Percentiles rank a stretch among this genome's conserved stretches.
Conservation (phyloP, 169 alveolate genomes). For the Cryptosporidium baileyi region DNA sequence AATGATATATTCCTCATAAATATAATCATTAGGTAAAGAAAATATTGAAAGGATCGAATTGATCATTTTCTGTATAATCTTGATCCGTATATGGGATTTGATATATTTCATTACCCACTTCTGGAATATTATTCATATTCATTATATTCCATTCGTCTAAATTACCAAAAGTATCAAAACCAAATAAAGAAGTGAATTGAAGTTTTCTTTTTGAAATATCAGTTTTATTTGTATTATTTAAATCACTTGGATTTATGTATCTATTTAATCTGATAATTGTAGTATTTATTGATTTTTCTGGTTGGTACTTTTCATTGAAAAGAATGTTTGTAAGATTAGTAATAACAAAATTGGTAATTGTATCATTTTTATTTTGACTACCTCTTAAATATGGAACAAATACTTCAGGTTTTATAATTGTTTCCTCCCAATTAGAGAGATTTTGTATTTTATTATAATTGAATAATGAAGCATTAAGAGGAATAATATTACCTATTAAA, state of each 20-base stretch:
- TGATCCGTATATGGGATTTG: not conserved
- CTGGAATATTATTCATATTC: not conserved
- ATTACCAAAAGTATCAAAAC: not conserved
- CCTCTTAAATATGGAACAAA: conserved; percentile 32
- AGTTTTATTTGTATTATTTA: not conserved
- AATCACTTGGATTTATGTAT: no score
- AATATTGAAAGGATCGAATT: no score
- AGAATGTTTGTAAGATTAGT: not conserved
- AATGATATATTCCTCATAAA: no score
- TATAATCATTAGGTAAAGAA: no score
- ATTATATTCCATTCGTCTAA: no score
- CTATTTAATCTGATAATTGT: not conserved
- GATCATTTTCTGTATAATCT: no score
- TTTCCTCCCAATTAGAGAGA: not conserved
- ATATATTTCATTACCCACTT: not conserved
- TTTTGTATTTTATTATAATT: not conserved
- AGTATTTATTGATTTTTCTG: conserved; percentile 14
- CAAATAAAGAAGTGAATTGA: conserved; percentile 31
- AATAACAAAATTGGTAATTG: not conserved
- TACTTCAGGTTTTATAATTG: not conserved
- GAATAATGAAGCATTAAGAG: not conserved
- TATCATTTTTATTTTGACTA: not conserved
- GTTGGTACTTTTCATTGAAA: not conserved
- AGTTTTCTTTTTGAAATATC: not conserved
- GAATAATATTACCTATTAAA: not conserved